A percentile compares a stretch with the other conserved stretches of the same genome.
phyloP scores from a whole-genome alignment of 345 rosid genomes.

The Salix arbutifolia region DNA sequence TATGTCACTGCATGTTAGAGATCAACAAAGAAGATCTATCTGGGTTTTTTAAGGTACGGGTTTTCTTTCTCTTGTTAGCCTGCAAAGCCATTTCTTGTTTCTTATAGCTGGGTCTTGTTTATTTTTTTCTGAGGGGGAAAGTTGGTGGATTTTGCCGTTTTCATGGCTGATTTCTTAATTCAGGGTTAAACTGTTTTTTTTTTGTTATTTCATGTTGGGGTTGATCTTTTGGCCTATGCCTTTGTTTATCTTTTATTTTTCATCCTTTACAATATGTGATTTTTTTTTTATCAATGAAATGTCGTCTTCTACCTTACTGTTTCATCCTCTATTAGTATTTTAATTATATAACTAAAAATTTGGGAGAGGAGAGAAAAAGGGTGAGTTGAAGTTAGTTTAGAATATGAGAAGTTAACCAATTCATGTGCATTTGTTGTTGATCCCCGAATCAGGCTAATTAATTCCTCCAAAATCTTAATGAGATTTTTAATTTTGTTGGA shows the following conservation, averaged over 20 bases:
- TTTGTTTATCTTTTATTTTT: not conserved
- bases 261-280: not conserved
- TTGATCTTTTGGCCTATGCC: conserved; percentile 4
- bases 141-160: conserved; percentile 5
- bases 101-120: not conserved
- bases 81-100: conserved; percentile 10
- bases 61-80: not conserved
- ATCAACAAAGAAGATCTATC: conserved; percentile 38
- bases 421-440: conserved; percentile 18
- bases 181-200: not conserved
- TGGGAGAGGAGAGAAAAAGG: not conserved
- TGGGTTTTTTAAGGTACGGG: conserved; percentile 37
- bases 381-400: not conserved
- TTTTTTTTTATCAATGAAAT: conserved; percentile 10
- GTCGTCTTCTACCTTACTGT: conserved; percentile 20
- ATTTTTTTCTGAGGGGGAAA: not conserved
- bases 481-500: conserved; percentile 4
- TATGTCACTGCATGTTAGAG: conserved; percentile 18
- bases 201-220: not conserved
- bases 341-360: not conserved
- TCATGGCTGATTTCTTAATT: conserved; percentile 8
- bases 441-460: conserved; percentile 20
- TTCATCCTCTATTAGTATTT: conserved; percentile 3
- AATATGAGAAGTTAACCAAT: not conserved
- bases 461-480: not conserved